A percentile compares a stretch with the other conserved stretches of the same genome.
phyloP scores from a whole-genome alignment of 75 land plant species.

The Pinus tabuliformis region DNA sequence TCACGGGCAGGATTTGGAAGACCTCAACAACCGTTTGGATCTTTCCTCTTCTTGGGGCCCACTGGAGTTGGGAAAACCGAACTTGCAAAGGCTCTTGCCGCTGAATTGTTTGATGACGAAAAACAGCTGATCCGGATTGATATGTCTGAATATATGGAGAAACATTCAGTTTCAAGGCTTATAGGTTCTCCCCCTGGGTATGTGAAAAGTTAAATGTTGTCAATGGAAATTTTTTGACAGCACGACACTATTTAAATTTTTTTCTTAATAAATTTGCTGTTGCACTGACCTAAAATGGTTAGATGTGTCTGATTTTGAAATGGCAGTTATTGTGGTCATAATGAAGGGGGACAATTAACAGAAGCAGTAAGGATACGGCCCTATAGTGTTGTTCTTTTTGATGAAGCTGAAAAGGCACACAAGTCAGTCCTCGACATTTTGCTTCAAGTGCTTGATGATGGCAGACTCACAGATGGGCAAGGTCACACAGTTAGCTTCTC shows the following conservation, averaged over 20 bases:
- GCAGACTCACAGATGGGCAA: conserved; percentile 95
- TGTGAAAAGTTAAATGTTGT: not conserved
- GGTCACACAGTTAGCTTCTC: conserved; percentile 91
- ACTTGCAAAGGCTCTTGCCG: conserved; percentile 97
- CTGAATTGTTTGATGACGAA: conserved; percentile 68
- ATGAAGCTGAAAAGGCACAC: conserved; percentile 98
- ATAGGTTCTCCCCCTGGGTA: conserved; percentile 97
- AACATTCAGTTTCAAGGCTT: conserved; percentile 80
- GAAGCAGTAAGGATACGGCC: conserved; percentile 94
- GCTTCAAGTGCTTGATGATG: conserved; percentile 93
- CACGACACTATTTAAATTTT: too few species aligned
- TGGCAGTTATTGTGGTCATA: conserved; percentile 87
- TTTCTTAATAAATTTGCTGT: not conserved
- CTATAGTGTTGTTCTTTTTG: conserved; percentile 93
- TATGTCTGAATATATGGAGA: conserved; percentile 97
- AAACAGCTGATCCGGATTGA: conserved; percentile 74
- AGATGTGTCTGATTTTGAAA: too few species aligned
- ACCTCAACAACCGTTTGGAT: conserved; percentile 91
- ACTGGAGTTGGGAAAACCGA: conserved; percentile 99
- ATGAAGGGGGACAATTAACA: conserved; percentile 93
- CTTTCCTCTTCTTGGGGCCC: conserved; percentile 87
- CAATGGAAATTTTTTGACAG: not conserved
- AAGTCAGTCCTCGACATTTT: conserved; percentile 79
- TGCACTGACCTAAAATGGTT: too few species aligned
- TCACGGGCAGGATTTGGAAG: conserved; percentile 91